Evolutionary conservation across 371 early-diverging fungal species (phyloP).

Genomic region (Furculomyces boomerangus): DNA sequence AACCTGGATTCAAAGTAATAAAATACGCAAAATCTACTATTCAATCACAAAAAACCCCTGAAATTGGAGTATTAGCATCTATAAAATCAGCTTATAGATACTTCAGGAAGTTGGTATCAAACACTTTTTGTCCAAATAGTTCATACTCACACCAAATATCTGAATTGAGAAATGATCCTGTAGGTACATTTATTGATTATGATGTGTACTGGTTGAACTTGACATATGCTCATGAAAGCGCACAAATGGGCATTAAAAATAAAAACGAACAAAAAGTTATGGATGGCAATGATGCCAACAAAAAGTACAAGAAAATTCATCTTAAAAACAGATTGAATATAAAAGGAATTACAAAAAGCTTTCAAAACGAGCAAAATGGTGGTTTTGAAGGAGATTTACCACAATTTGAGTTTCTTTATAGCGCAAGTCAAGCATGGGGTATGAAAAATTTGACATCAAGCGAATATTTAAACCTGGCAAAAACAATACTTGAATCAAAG

Average conservation of each 20-base stretch:
- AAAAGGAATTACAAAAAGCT: no score
- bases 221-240: constrained; percentile 3
- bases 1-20: constrained; percentile 51
- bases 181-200: constrained; percentile 32
- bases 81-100: no score
- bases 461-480: constrained; percentile 15
- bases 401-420: constrained; percentile 10
- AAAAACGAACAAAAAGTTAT: neutral
- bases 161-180: neutral
- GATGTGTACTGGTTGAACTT: constrained; percentile 39
- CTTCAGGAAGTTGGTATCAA: neutral
- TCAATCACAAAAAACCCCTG: constrained; percentile 2
- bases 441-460: constrained; percentile 34
- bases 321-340: no score
- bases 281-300: neutral
- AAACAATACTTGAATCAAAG: constrained; percentile 11
- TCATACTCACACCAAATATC: no score
- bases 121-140: no score
- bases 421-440: constrained; percentile 27
- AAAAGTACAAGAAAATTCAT: no score
- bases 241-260: neutral
- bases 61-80: no score
- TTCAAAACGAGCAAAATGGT: neutral
- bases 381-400: neutral
- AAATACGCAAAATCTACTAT: constrained; percentile 24